phyloP scores from a whole-genome alignment of 2,329 filamentous ascomycete genomes.

The Periconia sp. region DNA sequence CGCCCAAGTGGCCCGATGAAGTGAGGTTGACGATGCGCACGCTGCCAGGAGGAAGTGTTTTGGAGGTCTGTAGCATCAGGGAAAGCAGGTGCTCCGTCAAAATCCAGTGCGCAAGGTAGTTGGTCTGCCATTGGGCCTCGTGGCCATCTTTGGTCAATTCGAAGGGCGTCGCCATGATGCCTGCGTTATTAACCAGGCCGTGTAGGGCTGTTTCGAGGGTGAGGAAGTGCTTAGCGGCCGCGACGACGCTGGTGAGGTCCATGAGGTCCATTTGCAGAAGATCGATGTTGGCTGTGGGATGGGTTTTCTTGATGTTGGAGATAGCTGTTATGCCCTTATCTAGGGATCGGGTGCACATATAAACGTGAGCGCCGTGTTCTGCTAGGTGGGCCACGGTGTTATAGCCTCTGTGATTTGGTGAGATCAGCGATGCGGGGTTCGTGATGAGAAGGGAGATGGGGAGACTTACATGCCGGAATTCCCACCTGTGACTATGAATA shows the following conservation, averaged over 20 bases:
- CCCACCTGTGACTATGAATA: slow-evolving; percentile 15
- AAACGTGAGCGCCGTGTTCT: slow-evolving; percentile 22
- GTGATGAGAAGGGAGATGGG: neutral
- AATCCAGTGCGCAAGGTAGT: slow-evolving; percentile 53
- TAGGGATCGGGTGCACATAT: slow-evolving; percentile 46
- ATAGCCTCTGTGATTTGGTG: slow-evolving; percentile 19
- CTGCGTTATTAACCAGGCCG: slow-evolving; percentile 51
- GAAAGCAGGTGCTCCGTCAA: slow-evolving; percentile 50
- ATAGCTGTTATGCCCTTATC: slow-evolving; percentile 46
- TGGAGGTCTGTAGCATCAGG: slow-evolving; percentile 13
- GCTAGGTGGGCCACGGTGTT: slow-evolving; percentile 22
- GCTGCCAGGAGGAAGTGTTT: slow-evolving; percentile 41
- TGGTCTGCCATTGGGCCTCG: slow-evolving; percentile 55
- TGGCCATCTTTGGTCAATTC: slow-evolving; percentile 48
- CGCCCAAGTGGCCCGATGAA: slow-evolving; percentile 18
- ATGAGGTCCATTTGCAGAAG: slow-evolving; percentile 41
- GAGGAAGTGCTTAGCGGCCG: slow-evolving; percentile 36
- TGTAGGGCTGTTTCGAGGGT: slow-evolving; percentile 39
- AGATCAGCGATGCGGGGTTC: slow-evolving; percentile 4
- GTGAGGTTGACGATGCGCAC: slow-evolving; percentile 27
- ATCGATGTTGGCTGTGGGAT: slow-evolving; percentile 40
- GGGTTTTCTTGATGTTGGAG: slow-evolving; percentile 31
- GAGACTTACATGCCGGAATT: slow-evolving; percentile 16
- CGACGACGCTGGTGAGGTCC: slow-evolving; percentile 35
- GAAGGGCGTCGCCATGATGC: slow-evolving; percentile 40